Conservation (phyloP, 768 basidiomycete species). For the Auriscalpium orientale region DNA sequence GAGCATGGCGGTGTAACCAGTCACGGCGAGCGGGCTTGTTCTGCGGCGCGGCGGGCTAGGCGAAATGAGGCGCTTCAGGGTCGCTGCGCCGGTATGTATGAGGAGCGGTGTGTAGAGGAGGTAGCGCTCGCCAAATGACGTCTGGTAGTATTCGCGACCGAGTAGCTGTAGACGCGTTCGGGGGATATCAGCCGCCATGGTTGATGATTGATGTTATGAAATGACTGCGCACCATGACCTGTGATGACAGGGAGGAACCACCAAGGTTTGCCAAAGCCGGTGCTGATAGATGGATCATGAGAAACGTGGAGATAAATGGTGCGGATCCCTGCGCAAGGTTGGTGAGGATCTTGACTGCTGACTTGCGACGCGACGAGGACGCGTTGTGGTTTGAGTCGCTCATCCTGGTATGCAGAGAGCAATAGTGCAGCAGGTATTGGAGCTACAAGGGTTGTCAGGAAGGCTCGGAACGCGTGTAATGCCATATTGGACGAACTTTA, state of each 20-base stretch:
- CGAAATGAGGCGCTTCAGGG: slow-evolving; percentile 51
- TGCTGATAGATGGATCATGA: slow-evolving; percentile 73
- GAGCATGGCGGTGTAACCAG: slow-evolving; percentile 54
- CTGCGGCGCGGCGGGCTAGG: slow-evolving; percentile 31
- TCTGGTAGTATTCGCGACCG: slow-evolving; percentile 84
- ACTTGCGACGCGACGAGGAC: no score
- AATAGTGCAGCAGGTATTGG: no score
- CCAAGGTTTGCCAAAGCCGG: slow-evolving; percentile 63
- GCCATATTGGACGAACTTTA: no score
- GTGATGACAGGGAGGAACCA: slow-evolving; percentile 1
- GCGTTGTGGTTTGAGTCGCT: no score
- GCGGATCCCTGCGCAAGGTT: slow-evolving; percentile 59
- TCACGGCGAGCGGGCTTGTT: slow-evolving; percentile 40
- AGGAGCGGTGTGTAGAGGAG: slow-evolving; percentile 63
- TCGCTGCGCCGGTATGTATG: slow-evolving; percentile 51
- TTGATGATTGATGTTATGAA: not conserved
- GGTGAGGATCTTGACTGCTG: slow-evolving; percentile 30
- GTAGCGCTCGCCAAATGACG: slow-evolving; percentile 54
- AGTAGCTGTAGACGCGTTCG: slow-evolving; percentile 45
- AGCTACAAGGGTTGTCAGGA: no score
- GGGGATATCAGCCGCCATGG: not conserved
- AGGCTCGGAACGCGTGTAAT: no score
- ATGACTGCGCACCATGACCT: not conserved
- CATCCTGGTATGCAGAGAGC: no score
- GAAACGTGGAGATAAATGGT: slow-evolving; percentile 71